Base-by-base conservation (phyloP, 148 eudicot species). In the Cornus florida region DNA sequence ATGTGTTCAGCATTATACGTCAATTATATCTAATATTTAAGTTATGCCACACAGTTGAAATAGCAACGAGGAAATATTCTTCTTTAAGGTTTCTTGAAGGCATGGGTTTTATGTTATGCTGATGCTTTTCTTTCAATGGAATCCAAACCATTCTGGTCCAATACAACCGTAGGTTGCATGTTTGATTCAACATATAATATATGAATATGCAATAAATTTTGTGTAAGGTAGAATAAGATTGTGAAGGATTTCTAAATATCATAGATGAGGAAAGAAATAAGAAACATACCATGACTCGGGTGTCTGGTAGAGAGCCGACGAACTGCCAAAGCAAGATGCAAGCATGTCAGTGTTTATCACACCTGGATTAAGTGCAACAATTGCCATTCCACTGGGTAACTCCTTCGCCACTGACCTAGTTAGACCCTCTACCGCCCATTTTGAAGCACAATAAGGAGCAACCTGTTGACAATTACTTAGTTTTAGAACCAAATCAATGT, bases 401-500 rank as follows among this genome's bases (percentile, higher is more conserved):
- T 95, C 99, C 86, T 95, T 95, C 23, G 98, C 97, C 69, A 89
- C 97, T 76, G 99, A 74, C 85, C 90, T 92, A 39, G 88, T 86
- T 81, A 95, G 84, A 69, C 99, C 99, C 82, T 95, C 99, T 75
- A 93, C 84, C 57, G 99, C 99, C 99, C 99, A 95, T 87, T 95
- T 95, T 80, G 99, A 95, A 85, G 99, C 98, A 86, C 98, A 95
- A 83, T 95, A 95, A 39, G 99, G 99, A 41, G 99, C 95, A 76
- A 95, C 99, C 99, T 93, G 84, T 66, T 46, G 75, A 69, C 19
- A 24, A 28, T 56, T 24, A 72, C 74, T 73, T 46, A 78, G 73
- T 28, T 28, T 67, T 53, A 83, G 60, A 28, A 65, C 24, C 50
- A 28, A 66, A 46, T 56, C 48, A 56, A 38, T 57, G 64, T 24